phyloP scores from a whole-genome alignment of 208 protist genomes.

The Wallacemonas sp. region DNA sequence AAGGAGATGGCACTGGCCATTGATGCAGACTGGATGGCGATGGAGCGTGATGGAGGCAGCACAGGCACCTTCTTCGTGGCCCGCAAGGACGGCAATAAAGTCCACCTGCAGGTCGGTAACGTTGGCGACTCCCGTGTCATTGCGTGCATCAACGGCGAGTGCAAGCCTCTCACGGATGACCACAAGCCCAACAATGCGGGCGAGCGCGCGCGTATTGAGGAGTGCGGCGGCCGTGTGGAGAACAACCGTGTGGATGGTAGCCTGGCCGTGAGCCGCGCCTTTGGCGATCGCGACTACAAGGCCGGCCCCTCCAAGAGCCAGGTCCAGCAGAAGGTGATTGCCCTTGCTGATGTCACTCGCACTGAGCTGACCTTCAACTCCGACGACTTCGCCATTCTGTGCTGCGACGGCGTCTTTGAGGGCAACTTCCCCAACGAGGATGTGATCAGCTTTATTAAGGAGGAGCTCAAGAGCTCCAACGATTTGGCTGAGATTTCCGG shows the following conservation, averaged over 20 bases:
- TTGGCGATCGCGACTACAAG: conserved; percentile 96
- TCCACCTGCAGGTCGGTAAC: conserved; percentile 91
- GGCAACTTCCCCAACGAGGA: conserved; percentile 91
- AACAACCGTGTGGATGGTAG: conserved; percentile 93
- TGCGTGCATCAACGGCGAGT: conserved; percentile 77
- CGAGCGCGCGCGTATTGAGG: conserved; percentile 86
- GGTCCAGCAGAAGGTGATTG: conserved; percentile 89
- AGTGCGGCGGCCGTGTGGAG: conserved; percentile 90
- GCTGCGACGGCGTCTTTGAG: conserved; percentile 93
- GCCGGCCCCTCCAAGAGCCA: conserved; percentile 49
- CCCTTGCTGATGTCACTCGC: conserved; percentile 85
- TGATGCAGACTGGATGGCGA: conserved; percentile 84
- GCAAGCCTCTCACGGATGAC: conserved; percentile 90
- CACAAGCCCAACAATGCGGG: conserved; percentile 93
- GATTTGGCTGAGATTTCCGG: conserved; percentile 83
- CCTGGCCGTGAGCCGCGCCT: conserved; percentile 93
- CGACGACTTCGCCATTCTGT: conserved; percentile 85
- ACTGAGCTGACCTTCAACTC: conserved; percentile 63
- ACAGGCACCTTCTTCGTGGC: conserved; percentile 90
- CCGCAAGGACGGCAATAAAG: conserved; percentile 61
- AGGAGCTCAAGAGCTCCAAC: conserved; percentile 64
- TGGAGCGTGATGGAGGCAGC: conserved; percentile 72
- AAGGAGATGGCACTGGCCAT: conserved; percentile 80
- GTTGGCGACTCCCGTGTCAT: conserved; percentile 92
- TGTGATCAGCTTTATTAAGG: conserved; percentile 86